Evolutionary conservation across 2,329 filamentous ascomycete species (phyloP), one percentile per base, ranked within the genome.

Genomic region (Waltergamsia citrina): DNA sequence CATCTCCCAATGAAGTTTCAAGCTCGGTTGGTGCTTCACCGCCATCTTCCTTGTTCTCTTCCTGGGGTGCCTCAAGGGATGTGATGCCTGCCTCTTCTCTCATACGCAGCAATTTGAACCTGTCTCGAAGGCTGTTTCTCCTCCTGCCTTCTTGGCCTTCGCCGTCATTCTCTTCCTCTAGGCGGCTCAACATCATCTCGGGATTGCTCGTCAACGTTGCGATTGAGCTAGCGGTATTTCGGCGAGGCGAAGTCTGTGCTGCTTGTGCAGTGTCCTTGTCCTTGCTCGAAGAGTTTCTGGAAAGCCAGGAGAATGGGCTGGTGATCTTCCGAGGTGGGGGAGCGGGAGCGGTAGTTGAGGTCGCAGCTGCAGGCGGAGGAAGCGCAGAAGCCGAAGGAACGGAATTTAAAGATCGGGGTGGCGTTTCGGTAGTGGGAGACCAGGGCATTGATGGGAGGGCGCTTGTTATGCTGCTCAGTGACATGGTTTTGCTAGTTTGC

Each of bases 301-400:
- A 85, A 25, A 93, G 70, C 79, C 85, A 90, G 25, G 85, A 76
- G 48, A 94, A 93, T n/a, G 83, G 85, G 45, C 85, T 85, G 7
- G 85, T 88, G 36, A 93, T 72, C 55, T 92, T 94, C 50, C 86
- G 69, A 39, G 71, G 44, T 10, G 64, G 59, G 3, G 66, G 59
- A 15, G 51, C 45, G 16, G 51, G 45, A 14, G 45, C 37, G 4
- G 57, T 45, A 32, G 53, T 25, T 58, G 43, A 44, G 22, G 20
- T 19, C 15, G 25, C 14, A 9, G 33, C 11, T 11, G n/a, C 17
- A 20, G 46, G 47, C n/a, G 51, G 52, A 28, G 48, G 46, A 34
- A 52, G 53, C 29, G 51, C 46, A 22, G 50, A 46, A 22, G 49
- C 43, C 34, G 50, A 45, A 41, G 51, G 46, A 42, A 47, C 57